A percentile compares a stretch with the other conserved stretches of the same genome.
Evolutionary conservation across 2,329 filamentous ascomycete species (phyloP).

Genomic region (Fusarium sulawesiense): DNA sequence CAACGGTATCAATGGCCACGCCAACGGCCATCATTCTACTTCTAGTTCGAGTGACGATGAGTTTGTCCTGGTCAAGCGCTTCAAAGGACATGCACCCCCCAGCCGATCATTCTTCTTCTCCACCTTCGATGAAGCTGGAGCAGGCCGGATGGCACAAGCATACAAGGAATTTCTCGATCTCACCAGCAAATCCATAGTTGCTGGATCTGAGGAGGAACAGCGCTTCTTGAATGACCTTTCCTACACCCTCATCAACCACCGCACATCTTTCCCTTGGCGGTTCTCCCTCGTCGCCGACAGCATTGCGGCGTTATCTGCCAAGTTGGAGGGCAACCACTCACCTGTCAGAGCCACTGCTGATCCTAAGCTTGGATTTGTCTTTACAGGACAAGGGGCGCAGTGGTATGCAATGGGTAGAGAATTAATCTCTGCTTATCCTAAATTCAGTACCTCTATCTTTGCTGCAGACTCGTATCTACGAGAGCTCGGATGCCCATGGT

Average conservation of each 20-base stretch:
- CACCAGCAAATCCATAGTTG: not conserved
- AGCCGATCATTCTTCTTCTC: slow-evolving; percentile 1
- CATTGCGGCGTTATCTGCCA: not conserved
- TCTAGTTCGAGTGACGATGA: no score
- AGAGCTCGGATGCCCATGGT: not conserved
- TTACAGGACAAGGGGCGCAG: slow-evolving; percentile 32
- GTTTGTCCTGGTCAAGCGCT: no score
- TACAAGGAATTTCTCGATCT: not conserved
- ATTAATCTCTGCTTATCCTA: slow-evolving; percentile 4
- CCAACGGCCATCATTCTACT: not conserved
- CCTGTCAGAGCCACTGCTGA: not conserved
- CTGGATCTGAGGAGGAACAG: not conserved
- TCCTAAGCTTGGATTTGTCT: slow-evolving; percentile 15
- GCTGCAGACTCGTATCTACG: slow-evolving; percentile 7
- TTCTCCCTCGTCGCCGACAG: not conserved
- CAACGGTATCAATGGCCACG: not conserved
- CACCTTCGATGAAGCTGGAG: slow-evolving; percentile 9
- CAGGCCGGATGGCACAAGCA: not conserved
- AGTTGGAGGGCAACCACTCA: not conserved
- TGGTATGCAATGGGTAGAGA: slow-evolving; percentile 24
- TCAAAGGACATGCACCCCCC: no score
- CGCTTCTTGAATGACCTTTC: slow-evolving; percentile 7
- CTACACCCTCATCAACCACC: slow-evolving; percentile 8
- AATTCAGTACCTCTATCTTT: not conserved
- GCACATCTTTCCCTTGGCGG: slow-evolving; percentile 6